Conservation (phyloP, 1,284 basidiomycete genomes). For the Agroathelia rolfsii region DNA sequence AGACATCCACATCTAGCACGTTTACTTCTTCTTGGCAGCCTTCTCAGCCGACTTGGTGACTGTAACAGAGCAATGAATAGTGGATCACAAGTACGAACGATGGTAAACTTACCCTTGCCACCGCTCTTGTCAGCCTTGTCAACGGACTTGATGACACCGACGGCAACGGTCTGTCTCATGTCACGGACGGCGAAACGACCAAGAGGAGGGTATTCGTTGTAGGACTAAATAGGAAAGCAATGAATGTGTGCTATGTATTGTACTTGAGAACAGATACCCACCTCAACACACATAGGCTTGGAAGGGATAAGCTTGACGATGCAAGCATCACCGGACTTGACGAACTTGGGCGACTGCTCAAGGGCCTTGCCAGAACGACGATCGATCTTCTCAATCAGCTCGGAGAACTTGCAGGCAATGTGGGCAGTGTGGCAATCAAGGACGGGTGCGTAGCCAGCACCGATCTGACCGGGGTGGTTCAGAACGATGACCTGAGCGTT, state of each 20-base stretch:
- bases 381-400: conserved; percentile 99
- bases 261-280: neutral
- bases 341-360: conserved; percentile 87
- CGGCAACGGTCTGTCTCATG: conserved; percentile 97
- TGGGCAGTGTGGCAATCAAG: conserved; percentile 99
- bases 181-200: conserved; percentile 98
- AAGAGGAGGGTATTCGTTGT: conserved; percentile 97
- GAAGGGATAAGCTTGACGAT: conserved; percentile 96
- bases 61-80: conserved; percentile 23
- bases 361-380: conserved; percentile 93
- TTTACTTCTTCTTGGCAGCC: conserved; percentile 93
- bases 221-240: conserved; percentile 77
- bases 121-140: conserved; percentile 84
- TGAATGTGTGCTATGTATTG: neutral
- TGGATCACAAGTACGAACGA: conserved; percentile 4
- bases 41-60: conserved; percentile 96
- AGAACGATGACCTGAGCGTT: conserved; percentile 99
- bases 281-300: conserved; percentile 75
- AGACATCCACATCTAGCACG: conserved; percentile 57
- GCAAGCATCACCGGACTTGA: conserved; percentile 94
- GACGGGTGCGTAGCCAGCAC: conserved; percentile 95
- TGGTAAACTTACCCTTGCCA: conserved; percentile 64
- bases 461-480: conserved; percentile 99
- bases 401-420: conserved; percentile 99
- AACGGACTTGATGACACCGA: conserved; percentile 95